Conservation (phyloP, 495 filamentous ascomycete genomes). For the Penicillium longicatenatum region DNA sequence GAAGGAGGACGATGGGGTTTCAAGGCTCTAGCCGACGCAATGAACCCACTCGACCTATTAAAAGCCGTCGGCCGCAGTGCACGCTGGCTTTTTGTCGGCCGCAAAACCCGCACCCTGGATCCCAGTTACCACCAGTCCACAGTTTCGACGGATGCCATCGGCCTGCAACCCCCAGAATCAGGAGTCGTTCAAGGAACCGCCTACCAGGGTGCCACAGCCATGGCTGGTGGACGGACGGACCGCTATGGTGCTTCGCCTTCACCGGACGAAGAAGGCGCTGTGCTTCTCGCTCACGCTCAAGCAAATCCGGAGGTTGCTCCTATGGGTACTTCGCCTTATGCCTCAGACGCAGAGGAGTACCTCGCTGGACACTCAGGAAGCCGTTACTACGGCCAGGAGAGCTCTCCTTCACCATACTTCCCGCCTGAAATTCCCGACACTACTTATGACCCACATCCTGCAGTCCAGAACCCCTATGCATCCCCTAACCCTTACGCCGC, state of each 20-base stretch:
- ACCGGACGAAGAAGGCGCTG: constrained; percentile 42
- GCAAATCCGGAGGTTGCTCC: constrained; percentile 32
- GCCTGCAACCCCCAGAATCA: constrained; percentile 29
- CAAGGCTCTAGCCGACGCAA: constrained; percentile 66
- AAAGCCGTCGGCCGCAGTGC: constrained; percentile 77
- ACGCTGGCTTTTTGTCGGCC: constrained; percentile 78
- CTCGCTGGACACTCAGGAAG: constrained; percentile 22
- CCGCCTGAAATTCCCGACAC: constrained; percentile 15
- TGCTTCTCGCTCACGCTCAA: constrained; percentile 46
- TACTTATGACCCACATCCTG: constrained; percentile 15
- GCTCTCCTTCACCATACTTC: constrained; percentile 29
- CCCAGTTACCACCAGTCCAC: constrained; percentile 45
- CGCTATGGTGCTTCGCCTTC: constrained; percentile 17
- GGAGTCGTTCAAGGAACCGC: constrained; percentile 26
- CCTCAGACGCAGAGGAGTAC: constrained; percentile 26
- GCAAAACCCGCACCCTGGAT: constrained; percentile 56
- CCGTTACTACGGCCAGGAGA: constrained; percentile 22
- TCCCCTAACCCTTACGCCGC: constrained; percentile 4
- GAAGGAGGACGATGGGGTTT: constrained; percentile 64
- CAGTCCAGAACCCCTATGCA: not conserved
- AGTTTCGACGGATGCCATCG: constrained; percentile 29
- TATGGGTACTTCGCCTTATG: constrained; percentile 23
- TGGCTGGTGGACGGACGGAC: constrained; percentile 23
- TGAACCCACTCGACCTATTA: constrained; percentile 83
- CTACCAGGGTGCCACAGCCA: constrained; percentile 34